These are phyloP conservation scores for Mangifera indica DNA, from an alignment of 345 rosid genomes.

Conservation along the genomic window DNA sequence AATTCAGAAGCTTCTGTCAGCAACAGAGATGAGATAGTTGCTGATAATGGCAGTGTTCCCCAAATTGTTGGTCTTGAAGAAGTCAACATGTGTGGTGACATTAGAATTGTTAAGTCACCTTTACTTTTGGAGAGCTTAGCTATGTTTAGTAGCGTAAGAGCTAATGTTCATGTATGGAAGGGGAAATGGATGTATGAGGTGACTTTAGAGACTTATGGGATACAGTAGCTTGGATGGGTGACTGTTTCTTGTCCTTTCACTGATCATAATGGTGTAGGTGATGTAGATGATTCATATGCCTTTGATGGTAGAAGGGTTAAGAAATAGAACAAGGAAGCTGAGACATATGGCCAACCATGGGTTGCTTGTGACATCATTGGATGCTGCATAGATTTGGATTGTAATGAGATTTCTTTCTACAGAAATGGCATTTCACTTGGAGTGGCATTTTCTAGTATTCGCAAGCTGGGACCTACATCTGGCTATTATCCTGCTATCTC, in stretches of 20 bases:
- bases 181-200: slow-evolving; percentile 99
- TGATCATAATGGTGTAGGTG: slow-evolving; percentile 93
- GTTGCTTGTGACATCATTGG: slow-evolving; percentile 90
- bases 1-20: slow-evolving; percentile 24
- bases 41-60: slow-evolving; percentile 47
- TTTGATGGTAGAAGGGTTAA: slow-evolving; percentile 91
- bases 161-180: slow-evolving; percentile 85
- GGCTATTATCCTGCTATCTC: slow-evolving; percentile 95
- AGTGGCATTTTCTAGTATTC: slow-evolving; percentile 67
- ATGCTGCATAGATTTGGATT: slow-evolving; percentile 79
- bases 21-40: slow-evolving; percentile 59
- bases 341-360: slow-evolving; percentile 89
- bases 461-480: slow-evolving; percentile 74
- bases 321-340: slow-evolving; percentile 81
- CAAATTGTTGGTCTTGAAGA: slow-evolving; percentile 61
- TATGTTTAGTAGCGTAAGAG: slow-evolving; percentile 80
- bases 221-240: slow-evolving; percentile 97
- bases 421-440: slow-evolving; percentile 85
- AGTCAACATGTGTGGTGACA: slow-evolving; percentile 76
- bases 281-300: slow-evolving; percentile 97
- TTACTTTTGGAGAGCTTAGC: slow-evolving; percentile 86
- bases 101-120: slow-evolving; percentile 60
- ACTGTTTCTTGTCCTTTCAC: slow-evolving; percentile 85
- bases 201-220: slow-evolving; percentile 79
- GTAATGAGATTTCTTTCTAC: slow-evolving; percentile 72